Percentiles rank a stretch among this genome's conserved stretches.
phyloP scores from a whole-genome alignment of 164 flowering plant genomes.

The Berberis vulgaris region DNA sequence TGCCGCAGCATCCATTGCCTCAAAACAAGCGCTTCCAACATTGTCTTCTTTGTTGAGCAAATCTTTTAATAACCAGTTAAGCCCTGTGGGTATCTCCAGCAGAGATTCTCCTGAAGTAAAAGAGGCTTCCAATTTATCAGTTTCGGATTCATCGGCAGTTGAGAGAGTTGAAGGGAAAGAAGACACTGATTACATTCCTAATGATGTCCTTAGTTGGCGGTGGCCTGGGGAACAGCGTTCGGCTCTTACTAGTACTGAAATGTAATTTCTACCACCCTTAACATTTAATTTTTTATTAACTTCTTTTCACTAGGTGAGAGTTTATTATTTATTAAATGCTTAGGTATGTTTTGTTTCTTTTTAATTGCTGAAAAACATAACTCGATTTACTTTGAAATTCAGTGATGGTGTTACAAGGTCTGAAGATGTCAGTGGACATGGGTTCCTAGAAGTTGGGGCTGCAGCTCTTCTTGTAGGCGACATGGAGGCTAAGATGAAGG shows the following conservation, averaged over 20 bases:
- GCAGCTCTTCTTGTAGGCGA: constrained; percentile 91
- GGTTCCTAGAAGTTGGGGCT: constrained; percentile 90
- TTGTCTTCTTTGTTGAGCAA: constrained; percentile 79
- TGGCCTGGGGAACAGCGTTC: constrained; percentile 57
- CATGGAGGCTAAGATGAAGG: constrained; percentile 68
- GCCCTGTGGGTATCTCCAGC: constrained; percentile 32
- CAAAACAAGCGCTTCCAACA: constrained; percentile 71
- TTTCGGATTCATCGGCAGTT: constrained; percentile 32
- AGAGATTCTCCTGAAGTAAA: constrained; percentile 59
- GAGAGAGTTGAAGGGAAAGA: constrained; percentile 46
- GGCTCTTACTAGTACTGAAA: constrained; percentile 31
- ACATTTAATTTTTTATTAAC: no score
- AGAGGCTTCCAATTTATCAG: constrained; percentile 42
- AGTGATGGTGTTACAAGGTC: constrained; percentile 52
- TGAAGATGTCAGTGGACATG: constrained; percentile 46
- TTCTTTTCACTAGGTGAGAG: neutral
- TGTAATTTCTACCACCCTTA: constrained; percentile 30
- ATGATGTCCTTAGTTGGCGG: constrained; percentile 82
- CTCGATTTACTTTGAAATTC: constrained; percentile 6
- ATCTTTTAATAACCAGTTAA: constrained; percentile 77
- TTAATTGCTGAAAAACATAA: constrained; percentile 5
- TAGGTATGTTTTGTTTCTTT: neutral
- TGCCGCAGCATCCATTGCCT: constrained; percentile 61
- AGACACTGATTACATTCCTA: constrained; percentile 45
- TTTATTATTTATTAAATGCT: neutral